phyloP scores from a whole-genome alignment of 345 rosid species.

The Sapria himalayana region DNA sequence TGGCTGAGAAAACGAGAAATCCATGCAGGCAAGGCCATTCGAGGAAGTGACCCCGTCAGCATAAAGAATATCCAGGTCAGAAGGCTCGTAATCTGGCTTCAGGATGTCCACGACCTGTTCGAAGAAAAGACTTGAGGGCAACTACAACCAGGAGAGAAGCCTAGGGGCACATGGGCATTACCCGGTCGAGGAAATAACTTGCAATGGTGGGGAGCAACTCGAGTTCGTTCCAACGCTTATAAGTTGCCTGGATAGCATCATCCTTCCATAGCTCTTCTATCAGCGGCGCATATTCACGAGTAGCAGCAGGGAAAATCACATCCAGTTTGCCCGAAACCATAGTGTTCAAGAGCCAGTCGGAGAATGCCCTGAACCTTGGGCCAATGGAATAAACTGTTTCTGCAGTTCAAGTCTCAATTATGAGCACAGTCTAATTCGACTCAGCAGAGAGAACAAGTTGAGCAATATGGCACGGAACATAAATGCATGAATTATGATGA shows the following conservation, averaged over 20 bases:
- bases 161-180: conserved; percentile 11
- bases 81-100: conserved; percentile 75
- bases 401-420: too few relatives aligned
- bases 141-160: background rate
- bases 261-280: conserved; percentile 88
- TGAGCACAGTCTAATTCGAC: too few relatives aligned
- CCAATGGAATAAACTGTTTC: conserved; percentile 49
- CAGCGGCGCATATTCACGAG: conserved; percentile 91
- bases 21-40: conserved; percentile 77
- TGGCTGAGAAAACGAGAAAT: conserved; percentile 60
- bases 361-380: conserved; percentile 66
- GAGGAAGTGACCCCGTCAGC: conserved; percentile 95
- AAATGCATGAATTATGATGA: background rate
- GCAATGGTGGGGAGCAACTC: conserved; percentile 73
- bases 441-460: too few relatives aligned
- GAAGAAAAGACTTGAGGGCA: background rate
- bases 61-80: conserved; percentile 74
- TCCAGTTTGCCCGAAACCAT: conserved; percentile 83
- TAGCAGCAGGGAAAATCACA: conserved; percentile 78
- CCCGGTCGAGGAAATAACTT: conserved; percentile 73
- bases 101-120: conserved; percentile 53
- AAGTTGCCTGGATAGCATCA: conserved; percentile 65
- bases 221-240: conserved; percentile 52
- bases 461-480: background rate
- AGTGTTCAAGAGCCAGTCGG: conserved; percentile 86